Evolutionary conservation across 495 filamentous ascomycete species (phyloP).

Genomic region (Aspergillus mulundensis): DNA sequence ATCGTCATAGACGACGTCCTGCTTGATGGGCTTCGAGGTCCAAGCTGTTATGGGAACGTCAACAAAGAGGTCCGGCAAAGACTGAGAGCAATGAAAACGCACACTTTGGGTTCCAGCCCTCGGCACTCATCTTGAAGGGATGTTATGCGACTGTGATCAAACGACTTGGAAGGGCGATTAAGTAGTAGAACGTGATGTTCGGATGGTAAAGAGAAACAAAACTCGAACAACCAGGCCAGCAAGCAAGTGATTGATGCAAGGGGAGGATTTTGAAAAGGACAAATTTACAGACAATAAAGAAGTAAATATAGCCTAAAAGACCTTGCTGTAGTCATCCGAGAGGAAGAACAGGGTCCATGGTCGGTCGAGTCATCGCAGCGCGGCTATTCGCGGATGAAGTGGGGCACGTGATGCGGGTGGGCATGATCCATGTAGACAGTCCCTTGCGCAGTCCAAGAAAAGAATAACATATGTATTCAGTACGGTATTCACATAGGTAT

Average conservation of each 20-base stretch:
- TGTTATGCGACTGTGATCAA: background rate
- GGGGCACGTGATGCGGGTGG: background rate
- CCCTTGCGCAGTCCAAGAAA: no score
- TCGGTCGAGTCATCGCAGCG: background rate
- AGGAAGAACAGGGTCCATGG: background rate
- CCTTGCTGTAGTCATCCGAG: background rate
- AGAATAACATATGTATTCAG: no score
- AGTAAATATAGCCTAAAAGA: background rate
- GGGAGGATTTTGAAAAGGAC: background rate
- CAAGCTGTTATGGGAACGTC: constrained; percentile 52
- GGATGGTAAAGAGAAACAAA: no score
- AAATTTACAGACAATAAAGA: background rate
- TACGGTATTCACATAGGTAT: background rate
- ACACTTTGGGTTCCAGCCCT: background rate
- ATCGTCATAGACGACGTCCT: constrained; percentile 79
- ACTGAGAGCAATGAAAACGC: background rate
- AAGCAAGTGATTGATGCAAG: background rate
- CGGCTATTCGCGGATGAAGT: background rate
- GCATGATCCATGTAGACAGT: no score
- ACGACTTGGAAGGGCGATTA: background rate
- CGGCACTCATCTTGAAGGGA: background rate
- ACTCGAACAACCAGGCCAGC: background rate
- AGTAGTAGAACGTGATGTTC: no score
- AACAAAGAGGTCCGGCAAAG: background rate
- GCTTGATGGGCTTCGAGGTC: constrained; percentile 87